Evolutionary conservation across 345 rosid species (phyloP).

Genomic region (Clarkia xantiana): DNA sequence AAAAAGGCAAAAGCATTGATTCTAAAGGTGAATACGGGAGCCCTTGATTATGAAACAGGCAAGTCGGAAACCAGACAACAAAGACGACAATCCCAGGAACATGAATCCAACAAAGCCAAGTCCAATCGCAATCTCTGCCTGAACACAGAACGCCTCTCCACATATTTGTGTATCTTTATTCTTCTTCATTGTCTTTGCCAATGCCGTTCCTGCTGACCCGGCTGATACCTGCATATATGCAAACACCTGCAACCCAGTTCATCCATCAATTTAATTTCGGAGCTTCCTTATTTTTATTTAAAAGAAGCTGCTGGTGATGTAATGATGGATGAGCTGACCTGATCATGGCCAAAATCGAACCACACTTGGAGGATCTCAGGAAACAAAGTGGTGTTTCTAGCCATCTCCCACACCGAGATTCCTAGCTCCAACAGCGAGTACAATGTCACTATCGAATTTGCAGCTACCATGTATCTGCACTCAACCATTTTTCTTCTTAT

Average conservation of each 20-base stretch:
- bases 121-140: slow-evolving; percentile 56
- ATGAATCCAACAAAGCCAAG: slow-evolving; percentile 76
- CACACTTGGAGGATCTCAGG: slow-evolving; percentile 81
- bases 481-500: too few relatives aligned
- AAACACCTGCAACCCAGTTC: slow-evolving; percentile 34
- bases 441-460: slow-evolving; percentile 70
- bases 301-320: too few relatives aligned
- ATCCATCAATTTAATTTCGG: not conserved
- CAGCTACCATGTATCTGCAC: slow-evolving; percentile 64
- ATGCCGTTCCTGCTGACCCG: slow-evolving; percentile 56
- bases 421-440: slow-evolving; percentile 75
- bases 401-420: slow-evolving; percentile 75
- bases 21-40: slow-evolving; percentile 64
- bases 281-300: too few relatives aligned
- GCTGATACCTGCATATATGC: slow-evolving; percentile 76
- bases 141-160: slow-evolving; percentile 75
- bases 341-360: slow-evolving; percentile 99
- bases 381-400: slow-evolving; percentile 51
- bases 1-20: too few relatives aligned
- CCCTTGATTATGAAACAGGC: slow-evolving; percentile 68
- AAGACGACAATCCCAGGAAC: slow-evolving; percentile 52
- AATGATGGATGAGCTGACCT: slow-evolving; percentile 20
- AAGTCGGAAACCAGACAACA: slow-evolving; percentile 76
- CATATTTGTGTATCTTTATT: too few relatives aligned
- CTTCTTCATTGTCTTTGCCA: slow-evolving; percentile 49